Evolutionary conservation across 176 grass and related monocot genomes (phyloP).

Genomic region (Eleusine indica): DNA sequence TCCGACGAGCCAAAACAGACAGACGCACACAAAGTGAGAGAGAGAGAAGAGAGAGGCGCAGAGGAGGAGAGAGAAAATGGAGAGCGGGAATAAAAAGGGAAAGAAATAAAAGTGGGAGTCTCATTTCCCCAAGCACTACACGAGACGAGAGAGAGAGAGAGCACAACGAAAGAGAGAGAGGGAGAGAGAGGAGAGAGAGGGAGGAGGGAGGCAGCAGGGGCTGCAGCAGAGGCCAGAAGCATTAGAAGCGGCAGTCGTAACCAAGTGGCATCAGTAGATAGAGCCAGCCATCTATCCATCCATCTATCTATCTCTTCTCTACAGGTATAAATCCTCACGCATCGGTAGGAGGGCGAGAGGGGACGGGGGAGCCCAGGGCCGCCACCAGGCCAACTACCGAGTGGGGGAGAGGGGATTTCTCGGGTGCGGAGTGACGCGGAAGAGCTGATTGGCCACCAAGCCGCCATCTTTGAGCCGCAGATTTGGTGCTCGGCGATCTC

Average conservation of each 20-base stretch:
- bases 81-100: conserved; percentile 38
- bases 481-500: conserved; percentile 31
- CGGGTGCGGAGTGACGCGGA: conserved; percentile 25
- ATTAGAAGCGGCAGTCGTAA: conserved; percentile 57
- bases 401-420: conserved; percentile 38
- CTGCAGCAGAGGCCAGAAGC: conserved; percentile 51
- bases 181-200: background rate
- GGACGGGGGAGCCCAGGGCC: background rate
- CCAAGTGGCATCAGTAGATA: conserved; percentile 64
- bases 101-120: conserved; percentile 53
- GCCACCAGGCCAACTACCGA: conserved; percentile 18
- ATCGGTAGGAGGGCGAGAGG: conserved; percentile 17
- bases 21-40: conserved; percentile 23
- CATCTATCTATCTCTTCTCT: conserved; percentile 38
- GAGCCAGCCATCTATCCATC: conserved; percentile 47
- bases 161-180: background rate
- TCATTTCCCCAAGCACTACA: conserved; percentile 41
- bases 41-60: background rate
- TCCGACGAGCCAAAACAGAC: conserved; percentile 58
- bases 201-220: conserved; percentile 36
- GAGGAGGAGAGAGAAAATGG: conserved; percentile 18
- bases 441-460: conserved; percentile 35
- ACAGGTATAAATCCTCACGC: conserved; percentile 55
- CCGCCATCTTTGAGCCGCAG: conserved; percentile 15
- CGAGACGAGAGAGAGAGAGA: background rate